phyloP scores from a whole-genome alignment of 2,329 filamentous ascomycete genomes.

The Pyricularia grisea region DNA sequence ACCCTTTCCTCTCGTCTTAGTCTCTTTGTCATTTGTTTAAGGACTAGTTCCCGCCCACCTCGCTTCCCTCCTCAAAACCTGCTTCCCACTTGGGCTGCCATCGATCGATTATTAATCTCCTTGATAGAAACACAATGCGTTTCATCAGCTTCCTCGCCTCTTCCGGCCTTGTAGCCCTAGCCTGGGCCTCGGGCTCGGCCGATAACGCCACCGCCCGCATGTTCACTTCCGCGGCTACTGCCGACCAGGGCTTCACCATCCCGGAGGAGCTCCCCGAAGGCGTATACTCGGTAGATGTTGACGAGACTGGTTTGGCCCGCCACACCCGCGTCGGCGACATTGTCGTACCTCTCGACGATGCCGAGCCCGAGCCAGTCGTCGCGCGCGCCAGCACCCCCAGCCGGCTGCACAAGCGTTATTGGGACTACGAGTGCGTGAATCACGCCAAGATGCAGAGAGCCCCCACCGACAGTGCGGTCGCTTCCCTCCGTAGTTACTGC shows the following conservation, averaged over 20 bases:
- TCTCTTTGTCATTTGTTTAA: too few species aligned
- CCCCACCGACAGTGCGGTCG: too few species aligned
- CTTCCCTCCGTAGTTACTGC: too few species aligned
- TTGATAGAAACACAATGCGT: neutral
- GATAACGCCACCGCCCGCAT: neutral
- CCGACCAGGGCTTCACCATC: neutral
- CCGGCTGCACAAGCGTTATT: neutral
- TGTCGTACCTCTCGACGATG: neutral
- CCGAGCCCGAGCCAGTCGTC: neutral
- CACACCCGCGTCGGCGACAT: neutral
- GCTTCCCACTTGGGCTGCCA: too few species aligned
- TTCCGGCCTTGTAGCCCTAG: neutral
- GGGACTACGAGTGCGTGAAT: neutral
- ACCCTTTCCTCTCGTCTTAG: too few species aligned
- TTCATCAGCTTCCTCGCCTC: neutral
- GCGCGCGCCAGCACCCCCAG: neutral
- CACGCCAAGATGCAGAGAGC: neutral
- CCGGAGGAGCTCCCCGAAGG: neutral
- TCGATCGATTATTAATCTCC: too few species aligned
- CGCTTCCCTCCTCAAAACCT: too few species aligned
- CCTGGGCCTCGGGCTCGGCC: neutral
- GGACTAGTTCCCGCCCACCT: too few species aligned
- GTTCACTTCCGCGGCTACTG: neutral
- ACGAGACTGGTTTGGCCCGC: neutral
- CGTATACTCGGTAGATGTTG: neutral